Evolutionary conservation across 371 early-diverging fungal species (phyloP).

Genomic region (Mucor circinelloides): DNA sequence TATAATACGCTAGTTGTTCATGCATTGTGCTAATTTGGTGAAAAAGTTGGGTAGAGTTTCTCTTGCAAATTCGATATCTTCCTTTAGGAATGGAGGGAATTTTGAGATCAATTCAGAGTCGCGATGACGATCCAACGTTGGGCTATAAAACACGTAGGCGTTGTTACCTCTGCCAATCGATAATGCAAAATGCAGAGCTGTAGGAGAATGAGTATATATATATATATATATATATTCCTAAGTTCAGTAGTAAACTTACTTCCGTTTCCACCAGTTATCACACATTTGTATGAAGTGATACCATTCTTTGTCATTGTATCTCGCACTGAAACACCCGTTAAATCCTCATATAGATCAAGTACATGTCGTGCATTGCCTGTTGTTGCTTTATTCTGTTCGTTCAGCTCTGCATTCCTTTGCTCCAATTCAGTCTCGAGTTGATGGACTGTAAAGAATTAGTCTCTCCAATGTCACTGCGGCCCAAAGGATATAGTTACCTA

Average conservation of each 20-base stretch:
- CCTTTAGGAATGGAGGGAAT: constrained; percentile 17
- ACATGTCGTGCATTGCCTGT: neutral
- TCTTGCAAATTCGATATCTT: constrained; percentile 15
- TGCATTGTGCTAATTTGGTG: neutral
- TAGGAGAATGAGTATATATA: neutral
- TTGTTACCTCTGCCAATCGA: constrained; percentile 2
- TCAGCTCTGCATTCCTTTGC: neutral
- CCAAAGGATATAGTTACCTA: neutral
- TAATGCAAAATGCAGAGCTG: constrained; percentile 21
- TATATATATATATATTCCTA: too few species aligned
- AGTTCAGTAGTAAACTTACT: too few species aligned
- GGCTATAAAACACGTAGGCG: constrained; percentile 14
- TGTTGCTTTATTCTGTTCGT: neutral
- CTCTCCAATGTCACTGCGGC: neutral
- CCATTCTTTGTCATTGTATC: constrained; percentile 5
- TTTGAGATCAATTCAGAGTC: constrained; percentile 6
- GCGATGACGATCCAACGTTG: constrained; percentile 8
- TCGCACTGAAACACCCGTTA: constrained; percentile 15
- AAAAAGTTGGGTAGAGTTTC: constrained; percentile 12
- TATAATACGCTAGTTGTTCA: neutral
- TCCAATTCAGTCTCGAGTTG: neutral
- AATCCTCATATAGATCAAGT: constrained; percentile 12
- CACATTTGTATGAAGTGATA: constrained; percentile 13
- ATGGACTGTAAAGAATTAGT: neutral
- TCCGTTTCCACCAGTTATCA: constrained; percentile 20